A percentile compares a stretch with the other conserved stretches of the same genome.
phyloP scores from a whole-genome alignment of 2,329 filamentous ascomycete species.

The Alternaria dauci region DNA sequence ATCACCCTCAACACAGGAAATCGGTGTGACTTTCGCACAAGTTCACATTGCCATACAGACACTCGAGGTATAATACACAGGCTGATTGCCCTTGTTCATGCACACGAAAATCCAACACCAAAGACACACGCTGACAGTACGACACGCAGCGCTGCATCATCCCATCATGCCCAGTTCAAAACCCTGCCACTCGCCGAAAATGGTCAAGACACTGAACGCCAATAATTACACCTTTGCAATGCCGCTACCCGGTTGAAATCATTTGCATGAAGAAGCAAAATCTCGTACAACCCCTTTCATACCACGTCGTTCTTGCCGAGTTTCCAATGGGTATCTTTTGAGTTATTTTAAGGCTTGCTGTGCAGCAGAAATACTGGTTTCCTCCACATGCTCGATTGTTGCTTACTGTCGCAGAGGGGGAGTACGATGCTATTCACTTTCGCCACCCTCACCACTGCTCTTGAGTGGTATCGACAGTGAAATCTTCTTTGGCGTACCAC shows the following conservation, averaged over 20 bases:
- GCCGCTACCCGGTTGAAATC: constrained; percentile 31
- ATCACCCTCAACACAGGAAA: not conserved
- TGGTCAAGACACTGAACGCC: constrained; percentile 30
- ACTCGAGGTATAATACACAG: constrained; percentile 35
- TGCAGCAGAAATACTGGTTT: constrained; percentile 36
- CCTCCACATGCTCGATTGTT: constrained; percentile 20
- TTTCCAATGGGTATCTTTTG: constrained; percentile 49
- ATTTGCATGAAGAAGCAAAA: constrained; percentile 29
- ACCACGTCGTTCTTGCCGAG: constrained; percentile 38
- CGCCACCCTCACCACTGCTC: constrained; percentile 43
- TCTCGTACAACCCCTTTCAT: constrained; percentile 42
- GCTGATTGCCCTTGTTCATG: constrained; percentile 19
- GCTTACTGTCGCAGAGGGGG: constrained; percentile 1
- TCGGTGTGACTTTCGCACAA: constrained; percentile 12
- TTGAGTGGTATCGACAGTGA: constrained; percentile 52
- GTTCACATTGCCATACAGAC: constrained; percentile 18
- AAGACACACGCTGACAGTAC: constrained; percentile 21
- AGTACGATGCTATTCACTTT: constrained; percentile 36
- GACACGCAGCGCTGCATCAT: constrained; percentile 23
- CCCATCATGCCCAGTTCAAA: constrained; percentile 22
- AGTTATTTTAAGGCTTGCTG: constrained; percentile 33
- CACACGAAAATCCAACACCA: constrained; percentile 26
- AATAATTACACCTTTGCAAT: constrained; percentile 40
- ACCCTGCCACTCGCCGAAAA: constrained; percentile 15
- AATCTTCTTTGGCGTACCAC: constrained; percentile 52